These are phyloP conservation scores for Pseudogymnoascus verrucosus DNA, from an alignment of 2,329 filamentous ascomycete genomes.

Conservation along the genomic window DNA sequence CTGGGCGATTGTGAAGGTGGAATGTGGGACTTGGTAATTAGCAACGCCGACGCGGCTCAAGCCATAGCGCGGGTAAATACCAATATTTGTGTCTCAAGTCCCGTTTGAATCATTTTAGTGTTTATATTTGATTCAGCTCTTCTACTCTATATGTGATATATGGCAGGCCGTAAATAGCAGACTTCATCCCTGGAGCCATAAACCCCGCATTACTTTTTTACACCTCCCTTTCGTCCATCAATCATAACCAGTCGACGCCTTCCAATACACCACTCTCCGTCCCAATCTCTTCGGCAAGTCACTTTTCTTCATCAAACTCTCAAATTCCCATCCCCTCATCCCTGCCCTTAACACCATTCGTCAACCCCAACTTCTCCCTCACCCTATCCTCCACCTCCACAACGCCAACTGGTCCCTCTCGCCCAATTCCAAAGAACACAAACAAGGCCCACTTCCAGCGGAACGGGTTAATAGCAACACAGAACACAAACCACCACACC, in stretches of 20 bases:
- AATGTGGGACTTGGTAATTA: not conserved
- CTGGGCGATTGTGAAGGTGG: not conserved
- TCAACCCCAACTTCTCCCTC: slow-evolving; percentile 43
- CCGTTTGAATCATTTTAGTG: not conserved
- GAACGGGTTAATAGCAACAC: slow-evolving; percentile 73
- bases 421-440: slow-evolving; percentile 69
- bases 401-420: slow-evolving; percentile 55
- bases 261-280: not conserved
- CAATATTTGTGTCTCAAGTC: no score
- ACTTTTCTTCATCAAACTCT: not conserved
- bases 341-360: slow-evolving; percentile 17
- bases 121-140: not conserved
- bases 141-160: not conserved
- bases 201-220: not conserved
- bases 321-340: slow-evolving; percentile 14
- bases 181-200: not conserved
- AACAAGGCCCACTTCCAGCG: slow-evolving; percentile 86
- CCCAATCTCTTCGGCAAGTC: not conserved
- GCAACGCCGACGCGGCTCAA: not conserved
- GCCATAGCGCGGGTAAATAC: not conserved
- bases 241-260: not conserved
- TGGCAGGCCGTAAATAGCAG: not conserved
- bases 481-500: slow-evolving; percentile 78
- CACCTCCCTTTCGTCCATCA: not conserved
- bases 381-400: slow-evolving; percentile 58